Percentiles rank a stretch among this genome's conserved stretches.
phyloP scores from a whole-genome alignment of 2,329 filamentous ascomycete genomes.

The Aureobasidium sp. region DNA sequence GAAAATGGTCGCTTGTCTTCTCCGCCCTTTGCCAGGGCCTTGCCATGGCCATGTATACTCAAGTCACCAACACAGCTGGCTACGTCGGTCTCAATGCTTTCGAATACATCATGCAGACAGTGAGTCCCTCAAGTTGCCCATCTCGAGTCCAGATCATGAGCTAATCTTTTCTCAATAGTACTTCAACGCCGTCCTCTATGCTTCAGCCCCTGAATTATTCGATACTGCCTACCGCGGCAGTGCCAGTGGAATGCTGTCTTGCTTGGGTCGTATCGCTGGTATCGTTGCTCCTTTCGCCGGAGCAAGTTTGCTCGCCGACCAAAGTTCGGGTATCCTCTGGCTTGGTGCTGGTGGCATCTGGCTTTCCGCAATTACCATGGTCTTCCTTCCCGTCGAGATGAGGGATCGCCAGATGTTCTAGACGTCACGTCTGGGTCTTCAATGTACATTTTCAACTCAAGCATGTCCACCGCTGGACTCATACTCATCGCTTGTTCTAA shows the following conservation, averaged over 20 bases:
- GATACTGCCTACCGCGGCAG: constrained; percentile 46
- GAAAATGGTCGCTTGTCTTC: constrained; percentile 41
- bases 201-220: constrained; percentile 47
- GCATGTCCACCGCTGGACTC: background rate
- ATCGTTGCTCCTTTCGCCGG: constrained; percentile 53
- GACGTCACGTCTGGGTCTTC: background rate
- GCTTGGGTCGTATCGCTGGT: constrained; percentile 52
- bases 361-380: constrained; percentile 11
- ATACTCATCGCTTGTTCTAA: background rate
- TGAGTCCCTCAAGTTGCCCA: background rate
- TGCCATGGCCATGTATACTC: constrained; percentile 40
- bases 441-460: background rate
- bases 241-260: constrained; percentile 50
- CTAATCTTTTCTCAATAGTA: constrained; percentile 31
- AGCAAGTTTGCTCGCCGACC: background rate
- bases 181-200: constrained; percentile 44
- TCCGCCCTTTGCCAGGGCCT: constrained; percentile 38
- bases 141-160: background rate
- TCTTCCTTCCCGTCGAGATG: constrained; percentile 14
- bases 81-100: constrained; percentile 45
- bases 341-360: constrained; percentile 14
- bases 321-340: constrained; percentile 9
- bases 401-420: constrained; percentile 15
- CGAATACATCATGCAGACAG: constrained; percentile 47
- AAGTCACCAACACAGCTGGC: constrained; percentile 40